These are phyloP conservation scores for Diaporthe humulicola DNA, from an alignment of 2,329 filamentous ascomycete genomes.

Conservation along the genomic window DNA sequence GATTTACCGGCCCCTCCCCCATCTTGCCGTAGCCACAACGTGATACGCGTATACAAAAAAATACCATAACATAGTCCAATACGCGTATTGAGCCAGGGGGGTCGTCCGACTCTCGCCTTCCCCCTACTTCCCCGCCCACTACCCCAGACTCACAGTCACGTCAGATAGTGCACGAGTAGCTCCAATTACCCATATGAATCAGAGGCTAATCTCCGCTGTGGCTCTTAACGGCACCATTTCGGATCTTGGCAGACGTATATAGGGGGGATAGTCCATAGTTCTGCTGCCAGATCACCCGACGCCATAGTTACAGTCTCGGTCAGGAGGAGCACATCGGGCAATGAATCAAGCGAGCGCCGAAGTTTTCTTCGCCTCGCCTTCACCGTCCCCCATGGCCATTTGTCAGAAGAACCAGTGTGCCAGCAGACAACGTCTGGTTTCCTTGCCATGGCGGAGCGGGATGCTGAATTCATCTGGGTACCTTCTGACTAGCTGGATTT, in stretches of 20 bases:
- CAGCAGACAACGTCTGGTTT: not conserved
- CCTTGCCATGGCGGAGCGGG: not conserved
- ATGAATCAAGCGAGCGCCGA: not conserved
- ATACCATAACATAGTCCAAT: not conserved
- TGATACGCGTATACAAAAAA: not conserved
- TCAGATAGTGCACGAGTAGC: not conserved
- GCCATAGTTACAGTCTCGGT: not conserved
- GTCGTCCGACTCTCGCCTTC: not conserved
- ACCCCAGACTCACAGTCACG: not conserved
- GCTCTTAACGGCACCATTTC: not conserved
- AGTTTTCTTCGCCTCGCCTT: not conserved
- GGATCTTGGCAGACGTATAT: not conserved
- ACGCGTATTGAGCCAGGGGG: not conserved
- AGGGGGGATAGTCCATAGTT: not conserved
- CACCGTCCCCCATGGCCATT: not conserved
- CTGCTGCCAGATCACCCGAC: constrained; percentile 1
- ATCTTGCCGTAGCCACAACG: not conserved
- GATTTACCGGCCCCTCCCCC: not conserved
- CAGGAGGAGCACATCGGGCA: not conserved
- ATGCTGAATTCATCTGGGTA: not conserved
- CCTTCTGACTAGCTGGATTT: not conserved
- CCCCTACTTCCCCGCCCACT: not conserved
- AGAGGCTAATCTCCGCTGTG: not conserved
- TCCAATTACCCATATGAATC: not conserved
- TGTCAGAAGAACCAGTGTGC: not conserved